Evolutionary conservation across 1,139 yeast genomes (phyloP).

Genomic region (Wickerhamiella pararugosa): DNA sequence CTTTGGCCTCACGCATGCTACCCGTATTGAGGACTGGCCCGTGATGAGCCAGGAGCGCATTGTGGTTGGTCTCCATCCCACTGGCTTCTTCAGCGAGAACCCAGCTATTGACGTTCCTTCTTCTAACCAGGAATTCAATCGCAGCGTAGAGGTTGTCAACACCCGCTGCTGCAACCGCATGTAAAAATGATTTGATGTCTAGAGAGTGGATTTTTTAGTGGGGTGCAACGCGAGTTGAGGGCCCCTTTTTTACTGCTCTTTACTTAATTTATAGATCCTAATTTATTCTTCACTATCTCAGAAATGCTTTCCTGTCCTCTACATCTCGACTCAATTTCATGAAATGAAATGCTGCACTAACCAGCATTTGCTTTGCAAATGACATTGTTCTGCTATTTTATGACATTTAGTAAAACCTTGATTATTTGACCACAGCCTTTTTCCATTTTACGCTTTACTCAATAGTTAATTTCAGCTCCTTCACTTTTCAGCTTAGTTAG

Average conservation of each 20-base stretch:
- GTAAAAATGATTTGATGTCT: constrained; percentile 7
- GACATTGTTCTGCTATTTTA: too few species aligned
- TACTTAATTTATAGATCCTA: too few species aligned
- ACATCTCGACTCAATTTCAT: too few species aligned
- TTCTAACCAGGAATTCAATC: constrained; percentile 55
- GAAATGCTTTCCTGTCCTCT: too few species aligned
- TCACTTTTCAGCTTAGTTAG: not conserved
- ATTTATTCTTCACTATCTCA: too few species aligned
- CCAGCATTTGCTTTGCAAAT: too few species aligned
- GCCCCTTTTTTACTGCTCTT: too few species aligned
- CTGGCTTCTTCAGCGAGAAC: constrained; percentile 65
- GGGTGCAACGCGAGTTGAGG: too few species aligned
- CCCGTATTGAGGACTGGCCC: constrained; percentile 84
- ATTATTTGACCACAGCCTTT: not conserved
- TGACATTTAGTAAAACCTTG: not conserved
- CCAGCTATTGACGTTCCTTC: constrained; percentile 78
- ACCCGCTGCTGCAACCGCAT: constrained; percentile 23
- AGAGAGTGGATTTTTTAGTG: too few species aligned
- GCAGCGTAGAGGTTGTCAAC: constrained; percentile 37
- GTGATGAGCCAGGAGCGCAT: constrained; percentile 79
- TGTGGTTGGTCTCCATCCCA: constrained; percentile 54
- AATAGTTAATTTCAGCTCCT: not conserved
- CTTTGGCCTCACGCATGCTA: constrained; percentile 73
- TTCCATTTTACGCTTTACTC: too few species aligned
- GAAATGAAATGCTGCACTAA: too few species aligned